These are phyloP conservation scores for Goniomonas avonlea DNA, from an alignment of 78 protist species.

Conservation along the genomic window DNA sequence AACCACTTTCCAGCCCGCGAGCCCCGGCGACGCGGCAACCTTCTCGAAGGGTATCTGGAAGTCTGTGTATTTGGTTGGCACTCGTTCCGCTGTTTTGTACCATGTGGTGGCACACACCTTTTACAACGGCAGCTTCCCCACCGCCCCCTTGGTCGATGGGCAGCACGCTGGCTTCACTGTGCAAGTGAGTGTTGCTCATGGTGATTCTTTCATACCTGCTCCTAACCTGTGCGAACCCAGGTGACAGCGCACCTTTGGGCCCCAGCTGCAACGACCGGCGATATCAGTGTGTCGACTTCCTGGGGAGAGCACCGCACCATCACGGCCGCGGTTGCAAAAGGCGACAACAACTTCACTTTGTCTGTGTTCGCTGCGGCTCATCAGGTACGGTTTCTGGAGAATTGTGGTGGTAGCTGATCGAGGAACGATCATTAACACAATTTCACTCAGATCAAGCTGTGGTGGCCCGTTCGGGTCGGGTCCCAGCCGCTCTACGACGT, in stretches of 20 bases:
- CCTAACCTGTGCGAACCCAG: too few relatives aligned
- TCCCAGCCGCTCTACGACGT: slow-evolving; percentile 18
- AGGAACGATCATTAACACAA: too few relatives aligned
- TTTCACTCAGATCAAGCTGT: slow-evolving; percentile 2
- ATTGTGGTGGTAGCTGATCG: too few relatives aligned
- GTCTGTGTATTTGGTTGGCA: slow-evolving; percentile 7
- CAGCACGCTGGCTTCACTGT: slow-evolving; percentile 33
- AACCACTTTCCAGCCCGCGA: not conserved
- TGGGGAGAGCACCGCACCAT: not conserved
- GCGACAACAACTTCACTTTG: too few relatives aligned
- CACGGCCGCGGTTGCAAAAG: not conserved
- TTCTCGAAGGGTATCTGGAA: slow-evolving; percentile 28
- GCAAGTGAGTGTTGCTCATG: not conserved
- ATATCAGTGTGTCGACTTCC: not conserved
- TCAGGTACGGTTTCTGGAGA: too few relatives aligned
- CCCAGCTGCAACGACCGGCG: not conserved
- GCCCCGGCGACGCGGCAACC: slow-evolving; percentile 19
- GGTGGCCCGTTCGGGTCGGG: slow-evolving; percentile 44
- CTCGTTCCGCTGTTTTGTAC: not conserved
- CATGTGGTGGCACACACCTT: not conserved
- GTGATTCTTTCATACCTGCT: too few relatives aligned
- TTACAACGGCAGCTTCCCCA: slow-evolving; percentile 26
- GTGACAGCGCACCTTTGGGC: not conserved
- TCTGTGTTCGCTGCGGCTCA: too few relatives aligned
- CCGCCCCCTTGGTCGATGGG: not conserved